A percentile compares a stretch with the other conserved stretches of the same genome.
Conservation (phyloP, 495 filamentous ascomycete genomes). For the Eremomyces bilateralis region DNA sequence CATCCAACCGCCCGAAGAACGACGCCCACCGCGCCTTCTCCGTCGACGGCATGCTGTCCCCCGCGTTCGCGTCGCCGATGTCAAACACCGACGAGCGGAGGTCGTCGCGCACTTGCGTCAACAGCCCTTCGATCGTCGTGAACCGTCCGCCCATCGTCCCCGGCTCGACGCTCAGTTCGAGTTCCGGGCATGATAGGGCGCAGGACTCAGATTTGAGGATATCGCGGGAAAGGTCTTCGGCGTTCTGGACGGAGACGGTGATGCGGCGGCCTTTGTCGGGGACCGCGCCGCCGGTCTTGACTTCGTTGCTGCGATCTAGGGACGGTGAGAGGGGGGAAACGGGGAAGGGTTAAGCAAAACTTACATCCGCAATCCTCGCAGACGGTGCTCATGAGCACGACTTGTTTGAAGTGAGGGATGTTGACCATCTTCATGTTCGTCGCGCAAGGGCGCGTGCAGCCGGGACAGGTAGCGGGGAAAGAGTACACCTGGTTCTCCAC, state of each 20-base stretch:
- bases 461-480: constrained; percentile 77
- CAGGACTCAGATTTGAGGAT: constrained; percentile 95
- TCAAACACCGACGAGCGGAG: constrained; percentile 65
- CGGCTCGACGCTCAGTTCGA: constrained; percentile 62
- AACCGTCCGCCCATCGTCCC: constrained; percentile 93
- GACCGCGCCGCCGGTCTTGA: constrained; percentile 87
- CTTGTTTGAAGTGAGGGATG: constrained; percentile 92
- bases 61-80: constrained; percentile 27
- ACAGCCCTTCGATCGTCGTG: constrained; percentile 83
- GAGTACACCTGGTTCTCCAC: constrained; percentile 74
- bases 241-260: constrained; percentile 46
- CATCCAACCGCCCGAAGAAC: constrained; percentile 57
- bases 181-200: constrained; percentile 60
- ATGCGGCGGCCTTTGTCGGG: constrained; percentile 74
- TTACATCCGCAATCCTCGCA: constrained; percentile 69
- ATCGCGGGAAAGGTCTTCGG: constrained; percentile 69
- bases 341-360: background rate
- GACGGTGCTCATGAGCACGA: constrained; percentile 71
- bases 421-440: constrained; percentile 92
- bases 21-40: constrained; percentile 49
- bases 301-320: constrained; percentile 61
- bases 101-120: constrained; percentile 85
- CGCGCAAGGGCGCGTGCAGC: constrained; percentile 58
- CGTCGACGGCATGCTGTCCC: constrained; percentile 46
- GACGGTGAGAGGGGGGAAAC: background rate